These are phyloP conservation scores for Dendryphion nanum DNA, from an alignment of 2,329 filamentous ascomycete genomes.

Conservation along the genomic window DNA sequence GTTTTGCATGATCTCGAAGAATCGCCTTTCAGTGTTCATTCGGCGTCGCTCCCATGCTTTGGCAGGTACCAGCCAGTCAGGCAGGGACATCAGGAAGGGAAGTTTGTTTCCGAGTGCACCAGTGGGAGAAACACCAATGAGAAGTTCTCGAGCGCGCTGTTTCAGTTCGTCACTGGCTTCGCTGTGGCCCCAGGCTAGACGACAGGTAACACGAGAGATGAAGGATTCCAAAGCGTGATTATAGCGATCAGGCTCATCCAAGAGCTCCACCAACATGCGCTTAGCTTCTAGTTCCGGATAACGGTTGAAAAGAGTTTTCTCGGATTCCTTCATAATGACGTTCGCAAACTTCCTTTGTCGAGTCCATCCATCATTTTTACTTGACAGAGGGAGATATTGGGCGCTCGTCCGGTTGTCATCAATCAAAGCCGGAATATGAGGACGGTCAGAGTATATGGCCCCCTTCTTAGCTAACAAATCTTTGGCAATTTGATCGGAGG, in stretches of 20 bases:
- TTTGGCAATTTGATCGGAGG: conserved; percentile 41
- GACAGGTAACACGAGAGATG: conserved; percentile 47
- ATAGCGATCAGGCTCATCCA: conserved; percentile 44
- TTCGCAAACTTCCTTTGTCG: conserved; percentile 47
- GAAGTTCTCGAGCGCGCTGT: conserved; percentile 46
- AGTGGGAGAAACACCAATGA: conserved; percentile 47
- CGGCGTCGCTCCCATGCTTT: conserved; percentile 48
- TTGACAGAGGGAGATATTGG: conserved; percentile 47
- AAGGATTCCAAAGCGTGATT: conserved; percentile 46
- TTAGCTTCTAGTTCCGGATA: conserved; percentile 48
- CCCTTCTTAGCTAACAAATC: conserved; percentile 46
- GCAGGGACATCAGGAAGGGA: conserved; percentile 46
- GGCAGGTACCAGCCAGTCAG: conserved; percentile 42
- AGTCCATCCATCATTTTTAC: conserved; percentile 40
- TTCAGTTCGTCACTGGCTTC: conserved; percentile 48
- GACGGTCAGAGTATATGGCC: conserved; percentile 48
- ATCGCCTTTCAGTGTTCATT: conserved; percentile 42
- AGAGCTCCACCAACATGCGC: conserved; percentile 45
- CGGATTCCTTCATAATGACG: conserved; percentile 46
- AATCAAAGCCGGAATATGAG: conserved; percentile 45
- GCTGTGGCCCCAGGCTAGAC: conserved; percentile 47
- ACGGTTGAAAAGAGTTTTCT: conserved; percentile 40
- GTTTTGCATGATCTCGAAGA: conserved; percentile 46
- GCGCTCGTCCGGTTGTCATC: conserved; percentile 46
- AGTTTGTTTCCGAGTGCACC: conserved; percentile 48